Evolutionary conservation across 345 rosid species (phyloP), one percentile per base, ranked within the genome.

Genomic region (Crucihimalaya himalaica): DNA sequence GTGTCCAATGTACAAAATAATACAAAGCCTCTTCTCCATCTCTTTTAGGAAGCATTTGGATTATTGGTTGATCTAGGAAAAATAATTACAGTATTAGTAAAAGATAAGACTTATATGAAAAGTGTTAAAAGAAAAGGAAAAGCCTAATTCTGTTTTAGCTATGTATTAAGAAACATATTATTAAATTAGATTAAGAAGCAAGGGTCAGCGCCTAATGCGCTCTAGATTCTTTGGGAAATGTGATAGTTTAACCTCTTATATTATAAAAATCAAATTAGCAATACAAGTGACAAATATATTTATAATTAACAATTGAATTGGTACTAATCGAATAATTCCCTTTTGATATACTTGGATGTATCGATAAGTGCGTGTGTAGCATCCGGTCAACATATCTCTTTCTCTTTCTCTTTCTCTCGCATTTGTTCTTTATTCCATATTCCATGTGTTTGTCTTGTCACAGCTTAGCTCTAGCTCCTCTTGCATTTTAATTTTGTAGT

Each of bases 181-280:
- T 81, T 16, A 78, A 42, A 81, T 69, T 80, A 62, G 62, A 78
- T 83, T 84, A 34, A 71, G 80, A 83, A 81, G 84, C 87, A 79
- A 68, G 56, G 87, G 95, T 90, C 96, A 93, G 98, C 91, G 90
- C 86, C 96, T 88, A 88, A 86, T 91, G 88, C 98, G 97, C 94
- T 85, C 97, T 87, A 94, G 97, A 86, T 87, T 91, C 93, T 80
- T 87, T 79, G 96, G 91, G 84, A 89, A 88, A 60, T 83, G 88
- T 1, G 67, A 72, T 71, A 32, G 29, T 42, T 54, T 48, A 45
- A 60, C 54, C 19, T 67, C 21, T 76, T 39, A 53, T 52, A 18
- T 18, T 58, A 66, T 66, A 40, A 56, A 57, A 28, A 42, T 19
- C 3, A 37, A 70, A 27, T 51, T 14, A 45, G 42, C 28, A 43